Conservation (phyloP, 345 rosid species). For the Salix brachista region DNA sequence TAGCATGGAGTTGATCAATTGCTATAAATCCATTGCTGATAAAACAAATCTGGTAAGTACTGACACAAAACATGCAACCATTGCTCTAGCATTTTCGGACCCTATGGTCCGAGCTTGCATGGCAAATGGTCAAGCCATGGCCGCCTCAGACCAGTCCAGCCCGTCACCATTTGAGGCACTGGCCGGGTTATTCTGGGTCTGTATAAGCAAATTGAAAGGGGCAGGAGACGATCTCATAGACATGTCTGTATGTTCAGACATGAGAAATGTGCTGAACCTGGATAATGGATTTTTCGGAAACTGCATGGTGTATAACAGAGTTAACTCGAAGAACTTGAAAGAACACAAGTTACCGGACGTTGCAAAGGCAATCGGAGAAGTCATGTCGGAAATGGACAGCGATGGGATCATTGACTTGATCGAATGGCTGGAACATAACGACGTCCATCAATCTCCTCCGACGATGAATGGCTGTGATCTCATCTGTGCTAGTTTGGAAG, state of each 20-base stretch:
- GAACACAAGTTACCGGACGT: constrained; percentile 24
- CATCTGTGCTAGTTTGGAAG: constrained; percentile 44
- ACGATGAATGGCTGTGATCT: constrained; percentile 41
- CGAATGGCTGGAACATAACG: constrained; percentile 45
- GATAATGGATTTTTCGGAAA: constrained; percentile 63
- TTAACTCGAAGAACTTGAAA: background rate
- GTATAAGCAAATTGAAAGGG: constrained; percentile 49
- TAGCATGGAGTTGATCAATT: constrained; percentile 31
- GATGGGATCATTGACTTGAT: constrained; percentile 52
- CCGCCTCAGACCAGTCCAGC: background rate
- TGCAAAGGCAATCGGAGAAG: constrained; percentile 33
- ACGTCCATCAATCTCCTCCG: background rate
- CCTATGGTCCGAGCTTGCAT: constrained; percentile 42
- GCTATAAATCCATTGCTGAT: constrained; percentile 32
- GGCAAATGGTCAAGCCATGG: constrained; percentile 19
- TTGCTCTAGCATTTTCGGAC: constrained; percentile 40
- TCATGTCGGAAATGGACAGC: constrained; percentile 30
- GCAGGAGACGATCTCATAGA: constrained; percentile 29
- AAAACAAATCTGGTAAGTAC: constrained; percentile 5
- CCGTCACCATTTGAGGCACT: constrained; percentile 46
- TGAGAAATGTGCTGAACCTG: constrained; percentile 42
- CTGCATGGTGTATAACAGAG: constrained; percentile 53
- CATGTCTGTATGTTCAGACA: constrained; percentile 52
- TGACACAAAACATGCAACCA: constrained; percentile 23
- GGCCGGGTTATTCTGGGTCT: constrained; percentile 56